Base-by-base conservation (phyloP, 345 rosid species). In the Linum lewisii region DNA sequence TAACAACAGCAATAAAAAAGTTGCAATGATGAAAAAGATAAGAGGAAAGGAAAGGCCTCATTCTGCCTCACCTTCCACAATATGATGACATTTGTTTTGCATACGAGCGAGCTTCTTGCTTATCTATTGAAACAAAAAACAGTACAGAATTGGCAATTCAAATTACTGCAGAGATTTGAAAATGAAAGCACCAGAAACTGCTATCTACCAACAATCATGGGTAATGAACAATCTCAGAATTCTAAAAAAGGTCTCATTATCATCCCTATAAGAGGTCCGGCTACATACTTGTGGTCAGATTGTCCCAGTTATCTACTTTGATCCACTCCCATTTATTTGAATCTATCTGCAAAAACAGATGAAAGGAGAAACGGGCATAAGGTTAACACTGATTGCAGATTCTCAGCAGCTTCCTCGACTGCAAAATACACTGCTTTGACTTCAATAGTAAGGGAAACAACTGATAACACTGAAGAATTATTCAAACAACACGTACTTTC, bases 41-140 rank as follows among this genome's bases (percentile, higher is more conserved):
- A 34, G 58, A 62, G 4, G 6, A 23, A 42, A 7, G 4, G 2
- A 25, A 21, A 59, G 57, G 61, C 24, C 61, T 26, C 47, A 34
- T 32, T 37, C 29, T 53, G 32, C 68, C 83, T 78, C 66, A 89
- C 99, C 91, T 84, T 77, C 95, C 97, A 74, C 95, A 93, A 78
- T 85, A 93, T 71, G 95, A 75, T 62, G 99, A 77, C 61, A 93
- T 78, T 51, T 81, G 94, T 68, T 85, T 93, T 37, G 99, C 77
- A 76, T 87, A 79, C 61, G 84, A 88, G 66, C 77, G 79, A 61
- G 99, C 99, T 78, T 93, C 95, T 73, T 83, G 91, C 71, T 89
- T 82, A 73, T 83, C 97, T 93, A 75, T 59, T 45, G 72, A 54
- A 19, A 57, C 55, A 73, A 24, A 58, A 18, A 57, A 59, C 24